Evolutionary conservation across 495 filamentous ascomycete genomes (phyloP), one percentile per base, ranked within the genome.

Genomic region (Neurospora sp.): DNA sequence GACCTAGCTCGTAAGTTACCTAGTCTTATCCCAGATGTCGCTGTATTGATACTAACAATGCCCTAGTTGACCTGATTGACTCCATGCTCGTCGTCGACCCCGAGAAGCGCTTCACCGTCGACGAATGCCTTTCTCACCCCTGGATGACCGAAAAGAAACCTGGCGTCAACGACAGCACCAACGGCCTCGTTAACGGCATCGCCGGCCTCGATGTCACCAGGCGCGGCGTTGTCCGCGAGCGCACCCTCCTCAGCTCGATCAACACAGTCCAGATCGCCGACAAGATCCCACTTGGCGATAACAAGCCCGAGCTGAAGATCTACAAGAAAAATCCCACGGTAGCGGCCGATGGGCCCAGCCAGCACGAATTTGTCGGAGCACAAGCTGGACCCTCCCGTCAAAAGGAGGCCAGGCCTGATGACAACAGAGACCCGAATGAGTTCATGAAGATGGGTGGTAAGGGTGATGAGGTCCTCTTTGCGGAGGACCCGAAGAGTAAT

Each of bases 1-100:
- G 96, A 99, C 72, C 88, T 91, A 48, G 96, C 95, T 5, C 80
- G 84, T 86, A 79, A 80, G 85, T 80, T 14, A 7, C 14, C 18
- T 8, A 7, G 39, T 11, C 14, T 10, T 48, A 3, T 8, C 14
- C 18, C 12, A 14, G 22, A n/a, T 65, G 11, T 48, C 22, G 38
- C 37, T 59, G 37, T 6, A 31, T 69, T 16, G 0, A 11, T 68
- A 22, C 78, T 81, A 76, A 79, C 71, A 70, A 14, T 22, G n/a
- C 68, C 14, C 10, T 61, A 86, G 85, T 98, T 70, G 94, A 98
- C 72, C 87, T 99, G 35, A 98, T 99, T 73, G 96, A 98, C 79
- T 86, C 87, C 39, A 99, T 99, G 96, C 88, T 99, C 39, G 91
- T 91, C 0, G 94, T 97, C 18, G 89, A 97, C 74, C 89, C 92